Percentiles rank a stretch among this genome's conserved stretches.
Evolutionary conservation across 2,329 filamentous ascomycete species (phyloP).

Genomic region (Fusarium vanettenii): DNA sequence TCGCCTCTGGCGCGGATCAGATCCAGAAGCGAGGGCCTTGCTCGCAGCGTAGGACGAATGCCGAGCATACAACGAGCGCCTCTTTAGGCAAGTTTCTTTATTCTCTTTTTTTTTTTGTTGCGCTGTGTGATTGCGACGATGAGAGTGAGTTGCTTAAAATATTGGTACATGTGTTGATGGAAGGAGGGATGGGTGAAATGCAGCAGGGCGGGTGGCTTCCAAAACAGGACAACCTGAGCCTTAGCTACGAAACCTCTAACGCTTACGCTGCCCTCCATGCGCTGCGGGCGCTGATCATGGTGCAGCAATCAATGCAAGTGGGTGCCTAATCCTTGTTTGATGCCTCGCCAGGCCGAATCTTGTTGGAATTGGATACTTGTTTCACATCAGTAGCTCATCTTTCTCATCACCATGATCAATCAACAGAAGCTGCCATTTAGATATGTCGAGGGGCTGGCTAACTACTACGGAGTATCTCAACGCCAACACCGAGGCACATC

Average conservation of each 20-base stretch:
- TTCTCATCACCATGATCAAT: background rate
- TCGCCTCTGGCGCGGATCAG: conserved; percentile 55
- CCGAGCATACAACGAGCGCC: conserved; percentile 59
- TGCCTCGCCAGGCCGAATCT: background rate
- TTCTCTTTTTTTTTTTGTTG: conserved; percentile 5
- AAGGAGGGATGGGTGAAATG: background rate
- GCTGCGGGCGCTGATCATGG: conserved; percentile 4
- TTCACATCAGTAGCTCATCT: background rate
- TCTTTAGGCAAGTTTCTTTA: conserved; percentile 17
- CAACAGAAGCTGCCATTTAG: background rate
- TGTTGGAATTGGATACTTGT: background rate
- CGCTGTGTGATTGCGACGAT: conserved; percentile 10
- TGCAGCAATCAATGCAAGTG: background rate
- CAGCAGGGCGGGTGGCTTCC: background rate
- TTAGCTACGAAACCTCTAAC: background rate
- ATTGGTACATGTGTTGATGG: conserved; percentile 2
- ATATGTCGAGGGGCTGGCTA: background rate
- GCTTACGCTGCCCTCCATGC: background rate
- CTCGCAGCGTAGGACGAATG: conserved; percentile 61
- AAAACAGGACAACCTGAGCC: background rate
- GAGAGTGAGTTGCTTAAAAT: conserved; percentile 3
- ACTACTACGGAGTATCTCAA: background rate
- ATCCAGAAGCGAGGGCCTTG: conserved; percentile 65
- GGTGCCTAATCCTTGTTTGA: conserved; percentile 6
- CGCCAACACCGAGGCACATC: background rate